Conservation (phyloP, 2,329 filamentous ascomycete species). For the Alternaria gaisen region DNA sequence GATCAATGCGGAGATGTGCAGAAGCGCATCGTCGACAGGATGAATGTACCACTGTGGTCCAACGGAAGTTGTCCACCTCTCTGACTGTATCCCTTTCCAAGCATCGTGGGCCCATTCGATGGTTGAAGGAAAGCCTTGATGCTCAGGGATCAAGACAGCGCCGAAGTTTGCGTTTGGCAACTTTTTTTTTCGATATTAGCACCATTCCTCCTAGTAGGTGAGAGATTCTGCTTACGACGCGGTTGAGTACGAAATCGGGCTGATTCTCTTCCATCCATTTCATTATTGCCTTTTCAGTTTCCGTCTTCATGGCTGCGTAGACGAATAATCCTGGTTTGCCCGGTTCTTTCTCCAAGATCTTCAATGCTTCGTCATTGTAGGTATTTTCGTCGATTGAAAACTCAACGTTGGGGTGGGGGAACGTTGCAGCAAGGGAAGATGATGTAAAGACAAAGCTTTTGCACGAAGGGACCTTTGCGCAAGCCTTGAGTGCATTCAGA, state of each 20-base stretch:
- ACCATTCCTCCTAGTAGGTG: background rate
- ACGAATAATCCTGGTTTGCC: constrained; percentile 36
- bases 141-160: constrained; percentile 44
- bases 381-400: constrained; percentile 46
- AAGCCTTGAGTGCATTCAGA: constrained; percentile 53
- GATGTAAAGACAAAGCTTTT: constrained; percentile 58
- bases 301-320: constrained; percentile 59
- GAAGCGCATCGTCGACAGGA: constrained; percentile 49
- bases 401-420: constrained; percentile 47
- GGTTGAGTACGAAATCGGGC: constrained; percentile 56
- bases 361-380: constrained; percentile 51
- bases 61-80: constrained; percentile 21
- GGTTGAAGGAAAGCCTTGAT: constrained; percentile 45
- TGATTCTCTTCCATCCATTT: constrained; percentile 56
- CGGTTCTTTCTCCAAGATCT: constrained; percentile 36
- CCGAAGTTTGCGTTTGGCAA: constrained; percentile 51
- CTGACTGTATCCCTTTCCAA: constrained; percentile 47
- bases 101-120: constrained; percentile 35
- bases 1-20: constrained; percentile 64
- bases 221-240: constrained; percentile 31
- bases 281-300: constrained; percentile 59
- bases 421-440: constrained; percentile 49
- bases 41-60: constrained; percentile 35
- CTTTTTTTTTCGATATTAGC: constrained; percentile 17
- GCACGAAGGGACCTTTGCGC: constrained; percentile 52